Evolutionary conservation across 192 early-diverging fungal species (phyloP).

Genomic region (Gaertneriomyces sp.): DNA sequence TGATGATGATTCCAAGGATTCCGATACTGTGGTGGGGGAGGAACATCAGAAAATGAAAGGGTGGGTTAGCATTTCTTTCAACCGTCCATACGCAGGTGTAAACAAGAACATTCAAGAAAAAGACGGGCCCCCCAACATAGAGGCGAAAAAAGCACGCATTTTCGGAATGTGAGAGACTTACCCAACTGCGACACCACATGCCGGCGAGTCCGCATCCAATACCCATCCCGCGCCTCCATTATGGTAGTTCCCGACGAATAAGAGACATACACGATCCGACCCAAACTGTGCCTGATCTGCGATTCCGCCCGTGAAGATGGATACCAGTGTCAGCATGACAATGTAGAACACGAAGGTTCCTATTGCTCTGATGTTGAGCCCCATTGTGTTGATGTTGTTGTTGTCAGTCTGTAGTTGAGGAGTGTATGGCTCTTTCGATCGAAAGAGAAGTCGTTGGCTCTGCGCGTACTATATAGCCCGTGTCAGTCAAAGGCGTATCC

Average conservation of each 20-base stretch:
- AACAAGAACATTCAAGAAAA: too few relatives aligned
- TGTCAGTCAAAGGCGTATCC: too few relatives aligned
- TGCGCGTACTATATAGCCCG: too few relatives aligned
- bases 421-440: too few relatives aligned
- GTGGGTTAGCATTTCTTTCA: slow-evolving; percentile 2
- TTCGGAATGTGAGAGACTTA: background rate
- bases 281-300: slow-evolving; percentile 17
- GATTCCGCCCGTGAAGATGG: slow-evolving; percentile 16
- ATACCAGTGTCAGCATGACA: slow-evolving; percentile 4
- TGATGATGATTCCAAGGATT: slow-evolving; percentile 19
- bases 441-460: too few relatives aligned
- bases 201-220: slow-evolving; percentile 8
- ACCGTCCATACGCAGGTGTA: too few relatives aligned
- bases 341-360: slow-evolving; percentile 10
- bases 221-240: background rate
- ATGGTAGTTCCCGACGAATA: slow-evolving; percentile 7
- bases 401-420: background rate
- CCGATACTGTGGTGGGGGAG: too few relatives aligned
- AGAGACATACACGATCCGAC: slow-evolving; percentile 4
- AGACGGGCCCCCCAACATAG: too few relatives aligned
- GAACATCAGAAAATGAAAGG: background rate
- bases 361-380: background rate
- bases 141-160: too few relatives aligned
- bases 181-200: slow-evolving; percentile 16
- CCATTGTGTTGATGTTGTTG: slow-evolving; percentile 4